Evolutionary conservation across 805 yeast genomes (phyloP), one percentile per base, ranked within the genome.

Genomic region (Candida michaelii): DNA sequence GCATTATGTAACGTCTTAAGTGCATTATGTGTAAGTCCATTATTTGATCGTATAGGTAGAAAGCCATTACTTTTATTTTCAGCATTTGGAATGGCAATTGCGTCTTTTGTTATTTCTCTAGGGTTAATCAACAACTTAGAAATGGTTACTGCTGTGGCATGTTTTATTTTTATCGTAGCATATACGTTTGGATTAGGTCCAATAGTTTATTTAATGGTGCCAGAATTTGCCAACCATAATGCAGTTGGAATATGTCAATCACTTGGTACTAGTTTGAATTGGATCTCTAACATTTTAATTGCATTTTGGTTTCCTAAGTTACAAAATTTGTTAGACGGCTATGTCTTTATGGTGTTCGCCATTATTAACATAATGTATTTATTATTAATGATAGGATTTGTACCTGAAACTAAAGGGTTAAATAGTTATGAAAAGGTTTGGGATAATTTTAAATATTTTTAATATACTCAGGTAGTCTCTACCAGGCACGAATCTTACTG

Each of bases 41-140:
- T 84, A 25, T 79, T 91, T 14, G 97, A 88, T 56, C 67, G 64
- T 36, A 55, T 75, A 39, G 97, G 97, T 3, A 73, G 97, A 38
- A 84, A 78, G 51, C 62, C 62, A 17, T 54, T 66, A n/a, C 45
- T 67, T 17, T 51, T 65, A 32, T 24, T 45, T 1, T 63, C 70
- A 2, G 44, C 54, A 3, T 37, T 49, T 1, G 29, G 49, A 1
- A 61, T 64, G 58, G 54, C 56, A 1, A 1, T 59, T 0, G 51
- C 59, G 13, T 45, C 69, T 0, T 40, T 58, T 3, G n/a, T 50
- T 1, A 63, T 65, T 18, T 60, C 62, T 0, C 29, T 49, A 12
- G 70, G 66, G 1, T 44, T 66, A 10, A 14, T 45, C 15, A 39
- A 44, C 1, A 55, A 55, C 18, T 17, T 37, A 10, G 40, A 49